phyloP scores from a whole-genome alignment of 805 yeast genomes.

The Blastobotrys parvus region DNA sequence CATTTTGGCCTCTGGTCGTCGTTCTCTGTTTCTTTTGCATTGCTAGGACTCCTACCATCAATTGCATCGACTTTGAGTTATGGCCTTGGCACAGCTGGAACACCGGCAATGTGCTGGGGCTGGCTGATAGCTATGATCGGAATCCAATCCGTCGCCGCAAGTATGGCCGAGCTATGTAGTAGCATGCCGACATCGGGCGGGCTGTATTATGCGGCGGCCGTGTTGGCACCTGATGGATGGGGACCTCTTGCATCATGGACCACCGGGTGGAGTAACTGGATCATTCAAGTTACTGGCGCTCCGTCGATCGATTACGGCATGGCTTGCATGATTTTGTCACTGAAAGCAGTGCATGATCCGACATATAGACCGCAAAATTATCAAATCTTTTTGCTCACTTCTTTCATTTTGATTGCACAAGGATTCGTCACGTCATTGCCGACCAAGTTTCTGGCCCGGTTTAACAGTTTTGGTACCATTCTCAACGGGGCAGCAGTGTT shows the following conservation, averaged over 20 bases:
- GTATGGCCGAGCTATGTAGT: constrained; percentile 60
- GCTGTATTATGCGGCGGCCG: constrained; percentile 52
- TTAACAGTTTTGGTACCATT: constrained; percentile 52
- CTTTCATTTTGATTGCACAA: constrained; percentile 49
- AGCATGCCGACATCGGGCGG: constrained; percentile 75
- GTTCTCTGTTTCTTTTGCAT: background rate
- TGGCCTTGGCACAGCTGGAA: background rate
- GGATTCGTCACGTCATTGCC: constrained; percentile 47
- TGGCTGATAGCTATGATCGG: background rate
- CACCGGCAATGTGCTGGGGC: background rate
- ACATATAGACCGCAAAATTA: constrained; percentile 14
- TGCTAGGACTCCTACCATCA: background rate
- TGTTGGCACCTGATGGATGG: constrained; percentile 18
- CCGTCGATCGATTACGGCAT: constrained; percentile 16
- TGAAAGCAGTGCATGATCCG: constrained; percentile 8
- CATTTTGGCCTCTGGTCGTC: background rate
- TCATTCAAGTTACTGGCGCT: constrained; percentile 16
- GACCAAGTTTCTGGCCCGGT: constrained; percentile 45
- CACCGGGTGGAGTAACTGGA: constrained; percentile 20
- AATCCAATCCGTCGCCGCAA: constrained; percentile 6
- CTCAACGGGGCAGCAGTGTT: constrained; percentile 45
- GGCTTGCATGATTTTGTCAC: constrained; percentile 14
- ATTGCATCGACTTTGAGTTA: background rate
- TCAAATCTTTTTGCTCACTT: constrained; percentile 52
- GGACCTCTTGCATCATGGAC: constrained; percentile 20